Evolutionary conservation across 495 filamentous ascomycete species (phyloP).

Genomic region (Astrocystis sublimbata): DNA sequence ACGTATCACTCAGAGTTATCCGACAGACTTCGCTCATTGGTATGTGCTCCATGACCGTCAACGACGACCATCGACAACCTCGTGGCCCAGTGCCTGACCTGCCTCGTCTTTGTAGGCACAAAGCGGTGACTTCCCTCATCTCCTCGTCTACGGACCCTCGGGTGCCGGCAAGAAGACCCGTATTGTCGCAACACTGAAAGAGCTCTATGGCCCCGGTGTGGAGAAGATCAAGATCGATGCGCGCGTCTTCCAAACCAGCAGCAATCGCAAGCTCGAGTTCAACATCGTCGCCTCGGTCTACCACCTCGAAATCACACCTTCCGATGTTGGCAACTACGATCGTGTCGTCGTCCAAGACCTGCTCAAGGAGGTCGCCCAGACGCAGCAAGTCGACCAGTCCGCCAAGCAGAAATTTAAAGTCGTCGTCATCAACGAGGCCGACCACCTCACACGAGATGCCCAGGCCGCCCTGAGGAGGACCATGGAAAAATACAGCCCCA

Average conservation of each 20-base stretch:
- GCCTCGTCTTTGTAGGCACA: conserved; percentile 64
- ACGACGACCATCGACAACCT: background rate
- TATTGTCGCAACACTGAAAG: conserved; percentile 89
- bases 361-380: conserved; percentile 96
- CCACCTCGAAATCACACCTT: conserved; percentile 96
- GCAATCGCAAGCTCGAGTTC: conserved; percentile 97
- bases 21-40: conserved; percentile 80
- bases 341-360: conserved; percentile 93
- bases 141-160: conserved; percentile 93
- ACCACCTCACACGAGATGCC: conserved; percentile 89
- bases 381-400: conserved; percentile 89
- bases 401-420: conserved; percentile 96
- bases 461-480: conserved; percentile 93
- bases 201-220: conserved; percentile 87
- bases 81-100: conserved; percentile 18
- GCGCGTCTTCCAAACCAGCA: conserved; percentile 90
- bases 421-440: conserved; percentile 99
- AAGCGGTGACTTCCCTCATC: conserved; percentile 94
- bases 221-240: conserved; percentile 98
- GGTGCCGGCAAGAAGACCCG: conserved; percentile 98
- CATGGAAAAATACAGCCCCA: conserved; percentile 99
- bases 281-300: conserved; percentile 96
- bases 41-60: conserved; percentile 45
- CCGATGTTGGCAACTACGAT: conserved; percentile 95
- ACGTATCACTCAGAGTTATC: conserved; percentile 90